Base-by-base conservation (phyloP, 805 yeast species). In the Metschnikowia noctiluminum region DNA sequence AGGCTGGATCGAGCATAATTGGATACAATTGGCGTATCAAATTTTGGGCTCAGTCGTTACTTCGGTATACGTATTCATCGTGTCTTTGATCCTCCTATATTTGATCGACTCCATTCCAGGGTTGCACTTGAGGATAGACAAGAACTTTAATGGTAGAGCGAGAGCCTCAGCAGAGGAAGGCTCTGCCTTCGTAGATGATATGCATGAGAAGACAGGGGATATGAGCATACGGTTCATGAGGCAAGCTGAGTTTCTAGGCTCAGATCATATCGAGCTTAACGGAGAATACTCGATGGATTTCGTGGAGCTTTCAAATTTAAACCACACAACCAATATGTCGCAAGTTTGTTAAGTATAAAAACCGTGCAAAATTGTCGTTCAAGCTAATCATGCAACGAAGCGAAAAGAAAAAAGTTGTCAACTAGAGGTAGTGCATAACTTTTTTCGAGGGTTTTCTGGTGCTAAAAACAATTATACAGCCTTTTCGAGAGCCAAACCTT, bases 11-110 rank as follows among this genome's bases (percentile, higher is more conserved):
- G 56, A 60, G 10, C 66, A 69, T 12, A 62, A 72, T 50, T 73
- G 76, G 73, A 57, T 61, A 0, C 77, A 73, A 55, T 51, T 73
- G 9, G 73, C 71, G 7, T 71, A 70, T 54, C 77, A 73, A 49
- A 38, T 69, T 14, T 56, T 70, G 31, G 77, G 76, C 7, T 52
- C 63, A 12, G 68, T 65, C 3, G 67, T 72, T 13, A 64, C 70
- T 0, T 56, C 69, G 1, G 58, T 55, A 0, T 73, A 72, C 52
- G 71, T 67, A 3, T 69, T 71, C 47, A 54, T 66, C 1, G 30
- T 71, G 57, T 61, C 65, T 30, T 53, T 68, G 28, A 51, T 63
- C 7, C 60, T 72, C 35, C 57, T 73, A 37, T 68, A 68, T 46
- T 32, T 70, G 14, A 66, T 73, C 49, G 76, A 73, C 51, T 47